Evolutionary conservation across 2,329 filamentous ascomycete species (phyloP).

Genomic region (Arthrinium puccinioides): DNA sequence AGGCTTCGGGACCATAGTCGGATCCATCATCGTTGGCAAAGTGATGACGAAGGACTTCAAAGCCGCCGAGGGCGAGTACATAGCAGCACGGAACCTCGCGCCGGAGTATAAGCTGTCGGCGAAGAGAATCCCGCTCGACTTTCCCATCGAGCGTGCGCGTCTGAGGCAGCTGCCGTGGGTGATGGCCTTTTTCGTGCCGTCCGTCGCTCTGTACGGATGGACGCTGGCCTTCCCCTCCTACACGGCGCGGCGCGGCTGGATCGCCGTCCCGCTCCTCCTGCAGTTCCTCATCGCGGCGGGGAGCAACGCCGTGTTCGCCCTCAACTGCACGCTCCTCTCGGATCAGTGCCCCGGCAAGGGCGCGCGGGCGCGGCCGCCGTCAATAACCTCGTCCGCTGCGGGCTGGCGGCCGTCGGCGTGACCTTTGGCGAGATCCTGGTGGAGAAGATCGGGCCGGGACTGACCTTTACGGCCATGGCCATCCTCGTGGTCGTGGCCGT

Average conservation of each 20-base stretch:
- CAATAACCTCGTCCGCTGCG: constrained; percentile 25
- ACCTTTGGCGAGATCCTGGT: constrained; percentile 8
- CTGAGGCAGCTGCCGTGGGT: constrained; percentile 32
- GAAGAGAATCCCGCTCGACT: constrained; percentile 23
- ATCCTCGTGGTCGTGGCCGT: too few species aligned
- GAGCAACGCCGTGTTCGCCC: constrained; percentile 27
- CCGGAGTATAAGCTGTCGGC: constrained; percentile 15
- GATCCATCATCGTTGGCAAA: constrained; percentile 31
- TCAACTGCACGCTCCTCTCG: constrained; percentile 24
- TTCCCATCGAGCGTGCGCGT: constrained; percentile 33
- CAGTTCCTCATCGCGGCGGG: constrained; percentile 28
- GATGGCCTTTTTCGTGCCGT: constrained; percentile 25
- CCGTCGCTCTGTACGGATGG: constrained; percentile 25
- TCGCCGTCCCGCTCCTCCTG: constrained; percentile 17
- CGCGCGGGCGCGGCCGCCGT: constrained; percentile 24
- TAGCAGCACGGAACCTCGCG: constrained; percentile 18
- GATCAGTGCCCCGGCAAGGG: constrained; percentile 22
- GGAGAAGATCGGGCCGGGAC: too few species aligned
- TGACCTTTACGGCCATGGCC: too few species aligned
- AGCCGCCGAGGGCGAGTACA: constrained; percentile 17
- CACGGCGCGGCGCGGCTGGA: constrained; percentile 13
- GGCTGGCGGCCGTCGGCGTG: constrained; percentile 20
- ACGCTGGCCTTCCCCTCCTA: too few species aligned
- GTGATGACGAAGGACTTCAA: constrained; percentile 32
- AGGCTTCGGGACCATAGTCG: constrained; percentile 32